phyloP scores from a whole-genome alignment of 176 grass and related monocot species.

The Aegilops sharonensis region DNA sequence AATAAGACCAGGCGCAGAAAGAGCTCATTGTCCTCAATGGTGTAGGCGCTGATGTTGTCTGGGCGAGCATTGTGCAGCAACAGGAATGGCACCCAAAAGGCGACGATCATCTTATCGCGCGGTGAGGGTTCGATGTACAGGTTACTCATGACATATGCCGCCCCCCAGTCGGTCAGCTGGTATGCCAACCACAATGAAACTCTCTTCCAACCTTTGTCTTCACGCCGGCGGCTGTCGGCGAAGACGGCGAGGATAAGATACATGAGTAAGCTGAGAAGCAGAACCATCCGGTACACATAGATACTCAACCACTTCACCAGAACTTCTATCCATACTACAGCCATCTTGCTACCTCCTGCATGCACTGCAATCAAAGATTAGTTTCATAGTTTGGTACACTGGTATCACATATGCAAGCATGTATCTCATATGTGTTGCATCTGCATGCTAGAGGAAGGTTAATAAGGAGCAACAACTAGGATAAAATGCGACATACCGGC shows the following conservation, averaged over 20 bases:
- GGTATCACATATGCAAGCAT: not conserved
- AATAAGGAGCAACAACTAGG: not conserved
- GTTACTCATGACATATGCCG: not conserved
- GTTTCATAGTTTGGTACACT: not conserved
- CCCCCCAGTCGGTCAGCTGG: not conserved
- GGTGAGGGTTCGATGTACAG: not conserved
- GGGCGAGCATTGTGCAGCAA: not conserved
- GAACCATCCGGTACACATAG: not conserved
- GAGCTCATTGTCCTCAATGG: not conserved
- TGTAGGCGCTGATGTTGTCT: not conserved
- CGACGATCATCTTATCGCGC: not conserved
- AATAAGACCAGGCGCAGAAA: not conserved
- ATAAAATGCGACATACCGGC: not conserved
- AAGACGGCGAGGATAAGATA: not conserved
- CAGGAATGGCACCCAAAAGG: not conserved
- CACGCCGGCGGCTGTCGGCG: not conserved
- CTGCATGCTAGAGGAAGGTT: not conserved
- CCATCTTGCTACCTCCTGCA: not conserved
- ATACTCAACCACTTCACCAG: rapidly evolving
- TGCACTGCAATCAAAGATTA: not conserved
- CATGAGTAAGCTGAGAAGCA: not conserved
- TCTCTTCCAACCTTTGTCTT: not conserved
- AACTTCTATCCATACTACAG: not conserved
- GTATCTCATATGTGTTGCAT: not conserved
- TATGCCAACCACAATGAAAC: not conserved